Base-by-base conservation (phyloP, 345 rosid genomes). In the Pistacia atlantica region DNA sequence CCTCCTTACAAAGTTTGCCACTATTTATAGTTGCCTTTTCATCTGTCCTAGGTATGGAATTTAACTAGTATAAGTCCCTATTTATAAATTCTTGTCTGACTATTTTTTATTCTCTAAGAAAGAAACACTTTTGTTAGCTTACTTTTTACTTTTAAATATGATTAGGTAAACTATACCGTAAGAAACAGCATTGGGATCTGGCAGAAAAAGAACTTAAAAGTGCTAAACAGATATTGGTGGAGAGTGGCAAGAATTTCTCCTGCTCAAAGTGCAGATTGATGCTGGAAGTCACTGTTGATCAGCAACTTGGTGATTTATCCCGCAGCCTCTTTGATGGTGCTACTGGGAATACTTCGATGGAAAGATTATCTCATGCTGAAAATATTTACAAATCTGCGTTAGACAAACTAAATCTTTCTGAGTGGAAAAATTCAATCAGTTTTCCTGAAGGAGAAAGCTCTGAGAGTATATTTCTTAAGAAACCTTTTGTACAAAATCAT, bases 291-390 rank as follows among this genome's bases (percentile, higher is more conserved):
- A 84, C 81, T 80, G 78, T 91, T 66, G 85, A 86, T 75, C 88
- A 82, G 79, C 96, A 90, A 79, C 90, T 90, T 49, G 97, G 93
- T 80, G 94, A 92, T 84, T 79, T 96, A 82, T 77, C 69, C 65
- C 85, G 87, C 59, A 89, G 79, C 81, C 80, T 62, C 75, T 22
- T 67, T 66, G 85, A 79, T 71, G 33, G 76, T 75, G 48, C 74
- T 46, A 16, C 59, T 6, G 48, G 80, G 76, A 75, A 63, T 79
- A 64, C 71, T 67, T 82, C 80, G 37, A 67, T 37, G 42, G 90
- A 88, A 67, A 84, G 80, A 75, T 67, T 88, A 73, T 81, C 86
- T 77, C 77, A 75, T 69, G 95, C 97, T 51, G 92, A 93, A 85
- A 77, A 80, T 60, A 80, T 90, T 78, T 89, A 90, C 79, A 83